Percentiles rank a stretch among this genome's conserved stretches.
Conservation (phyloP, 805 yeast species). For the Candida krabiensis region DNA sequence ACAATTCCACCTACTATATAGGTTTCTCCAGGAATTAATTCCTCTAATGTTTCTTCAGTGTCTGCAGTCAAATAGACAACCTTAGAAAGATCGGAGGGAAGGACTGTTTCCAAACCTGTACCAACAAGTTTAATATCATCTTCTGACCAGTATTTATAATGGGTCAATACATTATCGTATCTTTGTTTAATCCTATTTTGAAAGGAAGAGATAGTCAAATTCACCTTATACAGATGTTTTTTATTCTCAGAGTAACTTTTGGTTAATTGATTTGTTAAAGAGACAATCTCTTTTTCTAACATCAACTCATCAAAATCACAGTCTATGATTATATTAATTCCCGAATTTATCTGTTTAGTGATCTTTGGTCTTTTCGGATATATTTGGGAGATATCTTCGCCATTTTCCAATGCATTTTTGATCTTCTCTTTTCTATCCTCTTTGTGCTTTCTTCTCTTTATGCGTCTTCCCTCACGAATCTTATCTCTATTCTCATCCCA, state of each 20-base stretch:
- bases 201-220: conserved; percentile 63
- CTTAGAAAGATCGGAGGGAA: conserved; percentile 35
- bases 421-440: conserved; percentile 31
- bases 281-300: conserved; percentile 68
- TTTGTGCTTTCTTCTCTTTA: conserved; percentile 49
- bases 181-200: conserved; percentile 63
- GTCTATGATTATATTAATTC: conserved; percentile 67
- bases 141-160: conserved; percentile 64
- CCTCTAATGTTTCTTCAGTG: conserved; percentile 66
- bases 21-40: conserved; percentile 65
- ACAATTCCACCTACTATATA: conserved; percentile 95
- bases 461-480: conserved; percentile 50
- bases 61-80: conserved; percentile 83
- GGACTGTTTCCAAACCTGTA: conserved; percentile 34
- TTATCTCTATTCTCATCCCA: conserved; percentile 69
- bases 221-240: conserved; percentile 55
- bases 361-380: conserved; percentile 36
- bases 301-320: conserved; percentile 90
- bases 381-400: conserved; percentile 38
- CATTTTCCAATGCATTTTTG: conserved; percentile 36
- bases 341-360: conserved; percentile 49
- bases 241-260: conserved; percentile 80
- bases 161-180: conserved; percentile 61
- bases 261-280: conserved; percentile 77
- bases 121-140: conserved; percentile 50